Percentiles rank a stretch among this genome's conserved stretches.
Conservation (phyloP, 1,284 basidiomycete species). For the Coriolopsis trogii region DNA sequence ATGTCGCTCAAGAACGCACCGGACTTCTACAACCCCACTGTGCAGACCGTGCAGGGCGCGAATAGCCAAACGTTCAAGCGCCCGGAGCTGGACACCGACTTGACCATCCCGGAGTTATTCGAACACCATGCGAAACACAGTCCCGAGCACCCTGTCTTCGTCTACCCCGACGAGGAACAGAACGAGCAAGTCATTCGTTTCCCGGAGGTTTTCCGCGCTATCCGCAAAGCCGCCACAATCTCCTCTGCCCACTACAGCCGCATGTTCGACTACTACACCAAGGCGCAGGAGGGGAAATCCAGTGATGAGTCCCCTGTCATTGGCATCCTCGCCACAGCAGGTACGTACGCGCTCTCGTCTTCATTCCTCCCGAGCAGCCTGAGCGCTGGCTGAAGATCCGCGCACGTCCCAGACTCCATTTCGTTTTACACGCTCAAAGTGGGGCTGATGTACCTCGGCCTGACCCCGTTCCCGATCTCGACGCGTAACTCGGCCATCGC, state of each 20-base stretch:
- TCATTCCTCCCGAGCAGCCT: neutral
- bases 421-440: conserved; percentile 24
- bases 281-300: conserved; percentile 12
- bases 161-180: conserved; percentile 26
- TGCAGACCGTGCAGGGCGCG: conserved; percentile 15
- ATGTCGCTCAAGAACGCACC: conserved; percentile 15
- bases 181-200: conserved; percentile 22
- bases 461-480: conserved; percentile 34
- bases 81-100: conserved; percentile 7
- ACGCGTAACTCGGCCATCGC: conserved; percentile 36
- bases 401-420: conserved; percentile 25
- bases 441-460: conserved; percentile 34
- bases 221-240: conserved; percentile 28
- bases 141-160: conserved; percentile 34
- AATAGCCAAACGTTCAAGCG: conserved; percentile 19
- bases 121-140: conserved; percentile 35
- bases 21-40: conserved; percentile 18
- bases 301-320: conserved; percentile 23
- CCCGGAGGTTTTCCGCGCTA: conserved; percentile 27
- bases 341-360: conserved; percentile 17
- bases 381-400: neutral
- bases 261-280: conserved; percentile 7
- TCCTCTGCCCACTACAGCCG: conserved; percentile 11
- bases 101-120: conserved; percentile 33
- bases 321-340: conserved; percentile 30